Evolutionary conservation across 2,329 filamentous ascomycete species (phyloP).

Genomic region (Aspergillus awamori): DNA sequence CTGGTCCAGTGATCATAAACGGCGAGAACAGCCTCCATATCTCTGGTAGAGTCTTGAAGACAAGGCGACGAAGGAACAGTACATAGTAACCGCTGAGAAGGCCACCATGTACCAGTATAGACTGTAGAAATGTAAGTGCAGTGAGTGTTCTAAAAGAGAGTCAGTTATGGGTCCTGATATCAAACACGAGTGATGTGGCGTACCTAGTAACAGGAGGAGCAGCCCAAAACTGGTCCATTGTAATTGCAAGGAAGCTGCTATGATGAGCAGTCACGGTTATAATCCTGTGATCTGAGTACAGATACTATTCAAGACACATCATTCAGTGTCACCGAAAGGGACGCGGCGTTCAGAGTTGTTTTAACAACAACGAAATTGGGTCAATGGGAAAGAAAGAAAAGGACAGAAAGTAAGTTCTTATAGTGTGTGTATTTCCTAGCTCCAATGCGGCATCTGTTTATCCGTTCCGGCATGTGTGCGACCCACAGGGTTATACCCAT

Average conservation of each 20-base stretch:
- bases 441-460: conserved; percentile 12
- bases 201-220: conserved; percentile 70
- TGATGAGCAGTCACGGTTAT: background rate
- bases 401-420: conserved; percentile 5
- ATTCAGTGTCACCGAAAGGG: conserved; percentile 12
- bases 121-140: conserved; percentile 64
- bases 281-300: background rate
- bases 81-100: conserved; percentile 57
- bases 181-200: background rate
- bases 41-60: conserved; percentile 63
- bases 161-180: conserved; percentile 47
- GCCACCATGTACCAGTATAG: conserved; percentile 62
- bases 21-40: conserved; percentile 62
- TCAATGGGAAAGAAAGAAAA: background rate
- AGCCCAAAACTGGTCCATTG: conserved; percentile 66
- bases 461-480: conserved; percentile 20
- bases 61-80: conserved; percentile 53
- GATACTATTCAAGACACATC: conserved; percentile 7
- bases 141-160: conserved; percentile 63
- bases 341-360: background rate
- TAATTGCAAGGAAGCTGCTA: conserved; percentile 13
- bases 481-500: background rate
- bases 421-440: conserved; percentile 22
- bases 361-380: background rate
- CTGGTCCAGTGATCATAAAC: conserved; percentile 61